Evolutionary conservation across 169 alveolate genomes (phyloP), one percentile per base, ranked within the genome.

Genomic region (Besnoitia besnoiti): DNA sequence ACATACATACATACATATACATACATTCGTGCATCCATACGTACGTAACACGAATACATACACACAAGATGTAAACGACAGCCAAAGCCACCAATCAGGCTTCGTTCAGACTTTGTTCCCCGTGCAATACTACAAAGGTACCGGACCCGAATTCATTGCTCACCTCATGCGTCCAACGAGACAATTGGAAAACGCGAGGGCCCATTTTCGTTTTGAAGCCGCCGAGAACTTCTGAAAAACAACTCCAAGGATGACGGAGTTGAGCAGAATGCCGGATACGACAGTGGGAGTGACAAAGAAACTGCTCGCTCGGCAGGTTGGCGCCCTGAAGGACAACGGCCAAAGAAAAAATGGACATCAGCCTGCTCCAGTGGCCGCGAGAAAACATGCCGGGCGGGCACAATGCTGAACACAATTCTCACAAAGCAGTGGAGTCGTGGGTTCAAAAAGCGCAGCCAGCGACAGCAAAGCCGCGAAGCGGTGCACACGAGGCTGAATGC

Each of bases 141-240:
- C n/a, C n/a, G n/a, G n/a, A n/a, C n/a, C n/a, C n/a, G n/a, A n/a
- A n/a, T n/a, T n/a, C n/a, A n/a, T n/a, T 19, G 24, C 39, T 73
- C 46, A 73, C 82, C 82, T 51, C 35, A 30, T 10, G 75, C 55
- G 37, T 24, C 91, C 91, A 21, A 55, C 59, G 39, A 94, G 85
- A 46, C 90, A 91, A 79, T 76, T 85, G 35, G 96, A 91, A 90
- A 95, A 95, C 42, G 96, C 95, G 55, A 95, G 82, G 40, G 96
- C 93, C 95, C 95, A 93, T 40, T 90, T 89, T 49, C 96, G 93
- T 33, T 93, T 92, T 33, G 95, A 92, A 46, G 96, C 93, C 24
- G 94, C 94, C 19, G 96, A 93, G 91, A 95, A 95, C 84, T 95
- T 95, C 77, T 94, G 92, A 84, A 95, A 95, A 40, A 95, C 95